Evolutionary conservation across 2,329 filamentous ascomycete genomes (phyloP).

Genomic region (Lasiodiplodia hormozganensis): DNA sequence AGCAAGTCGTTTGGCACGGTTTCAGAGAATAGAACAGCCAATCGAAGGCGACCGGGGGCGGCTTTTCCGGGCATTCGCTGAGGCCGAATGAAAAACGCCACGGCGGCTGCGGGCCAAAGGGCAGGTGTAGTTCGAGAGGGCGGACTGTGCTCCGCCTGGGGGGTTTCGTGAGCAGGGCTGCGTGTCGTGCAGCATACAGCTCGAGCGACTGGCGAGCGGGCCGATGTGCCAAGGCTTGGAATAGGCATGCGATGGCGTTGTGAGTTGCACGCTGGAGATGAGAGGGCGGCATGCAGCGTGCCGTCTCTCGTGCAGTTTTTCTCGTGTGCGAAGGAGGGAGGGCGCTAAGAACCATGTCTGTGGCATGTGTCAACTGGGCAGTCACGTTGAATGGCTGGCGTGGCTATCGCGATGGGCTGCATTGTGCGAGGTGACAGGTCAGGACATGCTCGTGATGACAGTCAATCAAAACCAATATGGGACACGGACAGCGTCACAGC

Average conservation of each 20-base stretch:
- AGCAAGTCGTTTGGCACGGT: not conserved
- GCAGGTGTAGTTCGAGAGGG: not conserved
- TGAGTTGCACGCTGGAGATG: slow-evolving; percentile 5
- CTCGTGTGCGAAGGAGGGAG: not conserved
- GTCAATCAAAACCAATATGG: slow-evolving; percentile 5
- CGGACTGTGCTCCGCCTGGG: too few relatives aligned
- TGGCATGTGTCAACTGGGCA: slow-evolving; percentile 21
- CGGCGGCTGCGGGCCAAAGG: slow-evolving; percentile 5
- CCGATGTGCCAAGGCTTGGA: slow-evolving; percentile 24
- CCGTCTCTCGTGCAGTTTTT: slow-evolving; percentile 17
- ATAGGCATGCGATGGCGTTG: slow-evolving; percentile 15
- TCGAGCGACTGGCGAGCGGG: slow-evolving; percentile 4
- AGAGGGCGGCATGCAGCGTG: slow-evolving; percentile 16
- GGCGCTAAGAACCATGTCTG: slow-evolving; percentile 11
- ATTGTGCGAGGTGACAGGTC: not conserved
- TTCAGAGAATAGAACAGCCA: not conserved
- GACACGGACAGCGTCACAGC: slow-evolving; percentile 2
- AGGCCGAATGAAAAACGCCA: slow-evolving; percentile 7
- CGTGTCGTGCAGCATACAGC: not conserved
- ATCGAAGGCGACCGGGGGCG: not conserved
- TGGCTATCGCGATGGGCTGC: not conserved
- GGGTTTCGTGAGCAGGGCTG: not conserved
- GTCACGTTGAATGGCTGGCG: not conserved
- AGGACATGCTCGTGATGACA: not conserved
- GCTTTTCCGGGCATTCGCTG: not conserved